phyloP scores from a whole-genome alignment of 78 protist species.

The Diacronema lutheri region DNA sequence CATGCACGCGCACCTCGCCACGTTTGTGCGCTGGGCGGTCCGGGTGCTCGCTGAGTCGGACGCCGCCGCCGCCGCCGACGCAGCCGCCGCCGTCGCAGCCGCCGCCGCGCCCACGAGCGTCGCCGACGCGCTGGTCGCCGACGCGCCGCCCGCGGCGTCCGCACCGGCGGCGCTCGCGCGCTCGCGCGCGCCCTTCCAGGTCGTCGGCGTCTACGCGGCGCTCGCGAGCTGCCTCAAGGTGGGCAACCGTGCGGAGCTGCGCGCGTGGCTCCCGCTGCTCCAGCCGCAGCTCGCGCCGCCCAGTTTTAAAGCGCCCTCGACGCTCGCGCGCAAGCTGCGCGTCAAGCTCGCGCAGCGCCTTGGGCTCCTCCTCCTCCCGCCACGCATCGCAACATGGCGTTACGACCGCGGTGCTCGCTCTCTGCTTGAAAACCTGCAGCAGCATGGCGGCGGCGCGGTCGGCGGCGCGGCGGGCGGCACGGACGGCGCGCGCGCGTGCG shows the following conservation, averaged over 20 bases:
- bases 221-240: constrained; percentile 61
- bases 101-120: not conserved
- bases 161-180: too few relatives aligned
- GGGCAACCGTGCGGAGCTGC: constrained; percentile 67
- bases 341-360: constrained; percentile 80
- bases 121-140: not conserved
- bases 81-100: too few relatives aligned
- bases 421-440: constrained; percentile 9
- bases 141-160: too few relatives aligned
- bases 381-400: constrained; percentile 82
- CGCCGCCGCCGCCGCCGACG: too few relatives aligned
- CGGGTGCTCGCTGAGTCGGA: not conserved
- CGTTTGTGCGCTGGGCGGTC: not conserved
- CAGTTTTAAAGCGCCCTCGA: not conserved
- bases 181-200: not conserved
- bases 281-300: not conserved
- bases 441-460: not conserved
- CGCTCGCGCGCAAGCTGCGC: constrained; percentile 28
- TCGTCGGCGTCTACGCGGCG: constrained; percentile 49
- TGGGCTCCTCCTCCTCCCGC: constrained; percentile 70
- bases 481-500: not conserved
- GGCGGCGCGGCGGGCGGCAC: not conserved
- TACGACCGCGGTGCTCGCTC: constrained; percentile 58
- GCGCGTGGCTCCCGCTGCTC: not conserved
- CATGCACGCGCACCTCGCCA: not conserved